phyloP scores from a whole-genome alignment of 805 yeast species.

The Candida koratica region DNA sequence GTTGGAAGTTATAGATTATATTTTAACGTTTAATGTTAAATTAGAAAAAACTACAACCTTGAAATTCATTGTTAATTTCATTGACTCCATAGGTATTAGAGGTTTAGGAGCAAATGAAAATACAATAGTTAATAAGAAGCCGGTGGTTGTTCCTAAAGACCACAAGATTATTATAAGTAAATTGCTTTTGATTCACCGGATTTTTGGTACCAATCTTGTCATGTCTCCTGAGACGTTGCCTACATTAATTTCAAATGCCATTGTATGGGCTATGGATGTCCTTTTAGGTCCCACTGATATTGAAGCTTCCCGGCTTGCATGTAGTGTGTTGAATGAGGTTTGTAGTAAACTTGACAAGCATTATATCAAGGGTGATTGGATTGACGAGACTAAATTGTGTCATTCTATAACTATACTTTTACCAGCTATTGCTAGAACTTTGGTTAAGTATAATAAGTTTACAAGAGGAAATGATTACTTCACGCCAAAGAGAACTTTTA shows the following conservation, averaged over 20 bases:
- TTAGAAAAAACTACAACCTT: constrained; percentile 40
- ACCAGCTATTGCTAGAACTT: constrained; percentile 50
- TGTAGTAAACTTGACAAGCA: constrained; percentile 36
- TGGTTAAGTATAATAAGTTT: constrained; percentile 50
- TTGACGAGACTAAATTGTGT: constrained; percentile 36
- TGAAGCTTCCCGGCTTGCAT: constrained; percentile 62
- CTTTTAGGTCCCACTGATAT: constrained; percentile 49
- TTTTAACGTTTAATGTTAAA: constrained; percentile 41
- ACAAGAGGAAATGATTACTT: constrained; percentile 45
- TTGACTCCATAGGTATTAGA: constrained; percentile 53
- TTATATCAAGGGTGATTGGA: constrained; percentile 29
- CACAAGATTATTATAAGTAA: constrained; percentile 55
- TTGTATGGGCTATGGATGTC: constrained; percentile 58
- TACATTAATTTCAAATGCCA: constrained; percentile 42
- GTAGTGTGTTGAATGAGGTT: constrained; percentile 52
- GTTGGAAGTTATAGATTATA: constrained; percentile 56
- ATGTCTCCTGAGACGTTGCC: constrained; percentile 24
- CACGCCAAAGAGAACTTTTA: constrained; percentile 60
- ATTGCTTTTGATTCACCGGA: constrained; percentile 56
- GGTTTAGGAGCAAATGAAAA: constrained; percentile 49
- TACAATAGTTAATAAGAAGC: constrained; percentile 16
- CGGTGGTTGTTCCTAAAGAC: constrained; percentile 39
- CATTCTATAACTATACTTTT: constrained; percentile 49
- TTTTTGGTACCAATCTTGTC: constrained; percentile 39
- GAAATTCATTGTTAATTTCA: constrained; percentile 40